Evolutionary conservation across 2,329 filamentous ascomycete genomes (phyloP), one percentile per base, ranked within the genome.

Genomic region (Graphilbum sp.): DNA sequence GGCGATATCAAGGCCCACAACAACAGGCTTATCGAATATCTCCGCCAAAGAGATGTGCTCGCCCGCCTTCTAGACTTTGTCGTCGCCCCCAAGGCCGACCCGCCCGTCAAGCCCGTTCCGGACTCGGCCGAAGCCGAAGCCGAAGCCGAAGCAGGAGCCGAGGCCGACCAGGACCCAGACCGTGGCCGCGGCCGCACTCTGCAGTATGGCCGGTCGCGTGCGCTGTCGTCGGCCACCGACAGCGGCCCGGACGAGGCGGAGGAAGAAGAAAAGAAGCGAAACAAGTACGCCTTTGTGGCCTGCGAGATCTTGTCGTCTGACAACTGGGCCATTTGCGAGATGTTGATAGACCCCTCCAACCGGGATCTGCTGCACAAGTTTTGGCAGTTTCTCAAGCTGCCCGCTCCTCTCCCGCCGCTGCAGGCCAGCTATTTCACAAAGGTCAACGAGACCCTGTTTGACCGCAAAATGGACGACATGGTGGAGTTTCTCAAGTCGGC

Each of bases 1-100:
- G 86, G 95, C 59, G 90, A 98, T 68, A 73, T 98, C 46, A 98
- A 96, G 64, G 84, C 93, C 59, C 87, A 95, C 63, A 96, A 98
- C 64, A 80, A 85, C 41, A 95, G 95, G 64, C 78, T 98, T 45
- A 87, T 96, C 58, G 87, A 96, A 62, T 96, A 88, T 55, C 67
- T 98, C 43, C 79, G 90, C 51, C 84, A 93, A 53, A 84, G 92
- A 49, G 72, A 77, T 51, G 75, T 92, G 41, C 72, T 98, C 45
- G 75, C 86, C 58, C 79, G 74, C 52, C 71, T 98, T 43, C 75
- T 98, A 47, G 78, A 88, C 56, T 94, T 94, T 66, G 88, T 96
- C 48, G 77, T 86, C 47, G 84, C 87, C 33, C 13, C 13, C 11
- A 29, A 29, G 27, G 5, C 27, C 8, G 27, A 15, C 5, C 81